Evolutionary conservation across 108 stramenopile genomes (phyloP).

Genomic region (Pseudonitzschia multiseries): DNA sequence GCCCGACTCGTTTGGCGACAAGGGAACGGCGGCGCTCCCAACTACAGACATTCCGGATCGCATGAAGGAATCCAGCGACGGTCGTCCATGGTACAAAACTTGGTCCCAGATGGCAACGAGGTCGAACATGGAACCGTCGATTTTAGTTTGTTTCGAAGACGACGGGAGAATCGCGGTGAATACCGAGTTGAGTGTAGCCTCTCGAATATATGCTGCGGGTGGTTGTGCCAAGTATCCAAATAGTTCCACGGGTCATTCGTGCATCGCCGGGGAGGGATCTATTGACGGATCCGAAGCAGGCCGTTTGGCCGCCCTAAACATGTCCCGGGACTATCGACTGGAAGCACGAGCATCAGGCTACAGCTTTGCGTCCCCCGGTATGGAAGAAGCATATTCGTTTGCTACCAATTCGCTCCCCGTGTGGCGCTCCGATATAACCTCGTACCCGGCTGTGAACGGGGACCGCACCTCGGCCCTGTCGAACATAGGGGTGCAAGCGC

Average conservation of each 20-base stretch:
- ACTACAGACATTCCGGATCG: slow-evolving; percentile 37
- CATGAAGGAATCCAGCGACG: slow-evolving; percentile 38
- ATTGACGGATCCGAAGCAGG: slow-evolving; percentile 67
- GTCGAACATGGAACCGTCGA: slow-evolving; percentile 47
- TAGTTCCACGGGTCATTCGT: slow-evolving; percentile 59
- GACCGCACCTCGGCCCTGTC: slow-evolving; percentile 39
- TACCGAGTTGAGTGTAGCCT: slow-evolving; percentile 69
- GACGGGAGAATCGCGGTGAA: slow-evolving; percentile 73
- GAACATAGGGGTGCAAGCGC: slow-evolving; percentile 66
- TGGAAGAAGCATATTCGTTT: slow-evolving; percentile 27
- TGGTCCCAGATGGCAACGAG: slow-evolving; percentile 50
- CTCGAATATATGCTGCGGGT: slow-evolving; percentile 76
- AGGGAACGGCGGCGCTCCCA: slow-evolving; percentile 66
- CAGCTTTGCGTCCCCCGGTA: not conserved
- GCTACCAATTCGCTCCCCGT: slow-evolving; percentile 62
- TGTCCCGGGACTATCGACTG: slow-evolving; percentile 47
- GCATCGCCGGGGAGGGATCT: slow-evolving; percentile 69
- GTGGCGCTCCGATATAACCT: slow-evolving; percentile 73
- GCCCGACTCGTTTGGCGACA: slow-evolving; percentile 63
- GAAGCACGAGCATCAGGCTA: not conserved
- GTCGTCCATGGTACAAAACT: slow-evolving; percentile 59
- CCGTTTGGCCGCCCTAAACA: slow-evolving; percentile 70
- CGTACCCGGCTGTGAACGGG: slow-evolving; percentile 32
- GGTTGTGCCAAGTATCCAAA: slow-evolving; percentile 80
- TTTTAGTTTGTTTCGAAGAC: slow-evolving; percentile 71